These are phyloP conservation scores for Penicillium crustosum DNA, from an alignment of 2,329 filamentous ascomycete genomes.

Conservation along the genomic window DNA sequence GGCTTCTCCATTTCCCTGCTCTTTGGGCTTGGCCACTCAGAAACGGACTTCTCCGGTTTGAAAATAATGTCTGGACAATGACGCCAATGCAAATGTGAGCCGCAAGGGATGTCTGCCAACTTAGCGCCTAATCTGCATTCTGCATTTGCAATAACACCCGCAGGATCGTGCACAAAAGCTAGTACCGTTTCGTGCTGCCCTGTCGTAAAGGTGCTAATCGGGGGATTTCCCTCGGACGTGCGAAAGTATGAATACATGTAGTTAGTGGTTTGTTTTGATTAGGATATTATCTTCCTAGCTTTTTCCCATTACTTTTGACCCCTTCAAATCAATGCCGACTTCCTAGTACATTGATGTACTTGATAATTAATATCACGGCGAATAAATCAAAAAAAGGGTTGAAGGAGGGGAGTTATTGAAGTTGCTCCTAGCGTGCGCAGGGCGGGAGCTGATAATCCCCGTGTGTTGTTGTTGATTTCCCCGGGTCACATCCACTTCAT, in stretches of 20 bases:
- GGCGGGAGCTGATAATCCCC: conserved; percentile 15
- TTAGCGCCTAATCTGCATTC: conserved; percentile 10
- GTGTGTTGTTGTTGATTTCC: conserved; percentile 14
- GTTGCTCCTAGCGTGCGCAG: conserved; percentile 25
- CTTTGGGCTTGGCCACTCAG: conserved; percentile 8
- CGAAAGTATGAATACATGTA: not conserved
- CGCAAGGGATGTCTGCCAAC: conserved; percentile 23
- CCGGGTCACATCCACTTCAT: conserved; percentile 4
- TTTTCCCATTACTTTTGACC: too few species aligned
- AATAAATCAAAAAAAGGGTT: not conserved
- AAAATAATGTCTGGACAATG: conserved; percentile 13
- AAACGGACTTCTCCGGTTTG: conserved; percentile 24
- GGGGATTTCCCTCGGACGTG: conserved; percentile 1
- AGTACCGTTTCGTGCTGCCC: conserved; percentile 4
- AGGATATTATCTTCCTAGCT: not conserved
- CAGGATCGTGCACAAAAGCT: conserved; percentile 13
- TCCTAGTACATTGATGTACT: not conserved
- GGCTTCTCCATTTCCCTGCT: conserved; percentile 5
- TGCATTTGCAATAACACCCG: conserved; percentile 13
- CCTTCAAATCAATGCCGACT: not conserved
- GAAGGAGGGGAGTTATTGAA: conserved; percentile 15
- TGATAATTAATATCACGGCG: not conserved
- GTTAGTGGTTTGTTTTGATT: not conserved
- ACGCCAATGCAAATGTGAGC: conserved; percentile 25
- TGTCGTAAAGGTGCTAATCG: conserved; percentile 1